Evolutionary conservation across 2,329 filamentous ascomycete species (phyloP), one percentile per base, ranked within the genome.

Genomic region (Thielaviopsis ethacetica): DNA sequence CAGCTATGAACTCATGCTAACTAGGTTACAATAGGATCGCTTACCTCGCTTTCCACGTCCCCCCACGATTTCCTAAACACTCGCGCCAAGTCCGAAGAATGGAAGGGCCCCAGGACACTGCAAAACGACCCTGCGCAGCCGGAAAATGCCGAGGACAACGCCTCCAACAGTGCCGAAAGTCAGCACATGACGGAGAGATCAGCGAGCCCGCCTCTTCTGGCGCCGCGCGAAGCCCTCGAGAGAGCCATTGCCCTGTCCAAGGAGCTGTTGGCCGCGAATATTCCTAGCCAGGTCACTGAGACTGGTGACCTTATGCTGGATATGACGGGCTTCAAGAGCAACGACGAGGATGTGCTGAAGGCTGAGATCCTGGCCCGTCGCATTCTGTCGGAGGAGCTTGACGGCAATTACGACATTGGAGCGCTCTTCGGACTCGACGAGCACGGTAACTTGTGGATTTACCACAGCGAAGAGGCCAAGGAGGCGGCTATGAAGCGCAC

Each of bases 391-490:
- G 90, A 98, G 68, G 91, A 97, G 71, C 73, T 97, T 15, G 88
- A 95, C 66, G 93, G 91, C 22, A 90, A 91, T 67, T 96, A 96
- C 69, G 93, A 98, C 68, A 95, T 98, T 65, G 93, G 93, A 5
- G 86, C 91, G 1, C 77, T 98, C 30, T 95, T 98, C 65, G 93
- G 91, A 13, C 91, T 93, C 52, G 93, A 98, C 67, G 90, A 95
- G 67, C 83, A 93, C 61, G 93, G 93, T 6, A 98, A 98, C 6
- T 77, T 98, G n/a, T 97, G 93, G 91, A 97, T 98, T 64, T 98
- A 98, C 73, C 93, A 90, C 72, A 97, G 91, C 66, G 91, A 97
- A 70, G 91, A 95, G 67, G 90, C 93, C 24, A 97, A 96, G 68
- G 86, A 93, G 66, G 86, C 87, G 6, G 91, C 91, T 34, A 85